Evolutionary conservation across 371 early-diverging fungal genomes (phyloP).

Genomic region (Circinella minor): DNA sequence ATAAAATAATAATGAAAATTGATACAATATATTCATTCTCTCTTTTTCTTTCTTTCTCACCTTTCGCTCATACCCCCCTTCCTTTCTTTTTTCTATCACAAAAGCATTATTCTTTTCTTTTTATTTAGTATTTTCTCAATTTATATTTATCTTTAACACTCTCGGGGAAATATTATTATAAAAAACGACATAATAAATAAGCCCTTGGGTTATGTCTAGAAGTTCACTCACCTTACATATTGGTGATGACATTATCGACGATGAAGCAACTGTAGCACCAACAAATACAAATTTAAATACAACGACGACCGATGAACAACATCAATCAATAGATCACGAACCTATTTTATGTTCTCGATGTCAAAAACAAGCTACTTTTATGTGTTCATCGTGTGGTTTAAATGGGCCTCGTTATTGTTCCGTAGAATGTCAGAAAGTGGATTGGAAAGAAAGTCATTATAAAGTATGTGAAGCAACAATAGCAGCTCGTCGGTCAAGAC

Average conservation of each 20-base stretch:
- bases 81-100: too few species aligned
- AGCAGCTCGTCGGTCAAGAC: slow-evolving; percentile 30
- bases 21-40: too few species aligned
- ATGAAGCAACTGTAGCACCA: slow-evolving; percentile 64
- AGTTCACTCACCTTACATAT: slow-evolving; percentile 11
- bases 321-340: neutral
- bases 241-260: slow-evolving; percentile 63
- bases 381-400: slow-evolving; percentile 65
- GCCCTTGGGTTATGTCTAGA: slow-evolving; percentile 2
- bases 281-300: neutral
- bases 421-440: slow-evolving; percentile 64
- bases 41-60: too few species aligned
- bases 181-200: neutral
- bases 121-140: too few species aligned
- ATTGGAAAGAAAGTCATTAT: slow-evolving; percentile 66
- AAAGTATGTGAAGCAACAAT: slow-evolving; percentile 46
- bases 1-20: too few species aligned
- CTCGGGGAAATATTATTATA: neutral
- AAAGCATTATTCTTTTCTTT: too few species aligned
- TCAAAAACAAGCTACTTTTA: slow-evolving; percentile 55
- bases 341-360: slow-evolving; percentile 39
- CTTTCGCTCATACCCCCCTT: too few species aligned
- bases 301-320: neutral
- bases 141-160: too few species aligned
- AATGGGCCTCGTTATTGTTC: slow-evolving; percentile 71